Base-by-base conservation (phyloP, 1,284 basidiomycete genomes). In the Marasmius oreades region DNA sequence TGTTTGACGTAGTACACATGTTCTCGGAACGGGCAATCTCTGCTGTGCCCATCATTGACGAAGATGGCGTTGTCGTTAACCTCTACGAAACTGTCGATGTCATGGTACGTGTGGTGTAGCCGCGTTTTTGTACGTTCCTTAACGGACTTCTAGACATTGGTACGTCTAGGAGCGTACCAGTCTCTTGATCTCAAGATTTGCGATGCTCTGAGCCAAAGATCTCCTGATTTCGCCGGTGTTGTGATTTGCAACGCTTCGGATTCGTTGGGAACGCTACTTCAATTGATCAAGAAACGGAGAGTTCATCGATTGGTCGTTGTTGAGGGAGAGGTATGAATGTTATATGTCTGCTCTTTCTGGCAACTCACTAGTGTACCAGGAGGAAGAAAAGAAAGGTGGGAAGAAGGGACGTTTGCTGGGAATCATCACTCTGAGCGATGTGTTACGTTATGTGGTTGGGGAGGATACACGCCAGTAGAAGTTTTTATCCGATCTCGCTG, bases 61-160 rank as follows among this genome's bases (percentile, higher is more conserved):
- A 92, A 56, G 84, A 95, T 3, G 97, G 96, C 8, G 84, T 95
- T 56, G 97, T 99, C 33, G 85, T 99, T 57, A 96, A 99, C 70
- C 73, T 99, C 45, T 99, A 99, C 71, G 97, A 99, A 73, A 98
- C 96, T 1, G 97, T 99, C 20, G 97, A 99, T 75, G 96, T 99
- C 51, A 97, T 99, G 62, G 94, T 96, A 72, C 70, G 92, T 84
- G 18, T 22, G 48, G 55, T 51, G 42, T 24, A 36, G 33, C 43
- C 47, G 33, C 36, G 37, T 37, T 47, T 52, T 3, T 36, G 18
- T 24, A 62, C 55, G 59, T 48, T 59, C 57, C 45, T 46, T 58
- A 33, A 39, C 51, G 61, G 28, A 39, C 50, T 55, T 50, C n/a
- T 63, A 96, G 94, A 95, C 93, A 3, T 84, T 98, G 23, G 93